These are phyloP conservation scores for Botryotinia globosa DNA, from an alignment of 2,329 filamentous ascomycete genomes.

Conservation along the genomic window DNA sequence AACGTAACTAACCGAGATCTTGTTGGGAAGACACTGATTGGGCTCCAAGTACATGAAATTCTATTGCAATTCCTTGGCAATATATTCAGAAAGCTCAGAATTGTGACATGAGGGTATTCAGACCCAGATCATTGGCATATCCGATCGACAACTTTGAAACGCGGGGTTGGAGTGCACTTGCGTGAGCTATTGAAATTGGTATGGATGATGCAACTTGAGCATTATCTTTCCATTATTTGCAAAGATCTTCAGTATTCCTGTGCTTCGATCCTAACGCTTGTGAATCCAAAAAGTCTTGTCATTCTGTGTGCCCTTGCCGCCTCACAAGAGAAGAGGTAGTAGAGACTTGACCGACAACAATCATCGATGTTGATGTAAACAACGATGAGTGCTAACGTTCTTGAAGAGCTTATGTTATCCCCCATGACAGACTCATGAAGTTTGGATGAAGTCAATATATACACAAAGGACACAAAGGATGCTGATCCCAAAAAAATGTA, in stretches of 20 bases:
- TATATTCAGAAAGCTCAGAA: neutral
- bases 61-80: neutral
- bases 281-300: neutral
- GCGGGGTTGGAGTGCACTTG: neutral
- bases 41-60: neutral
- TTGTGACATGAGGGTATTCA: neutral
- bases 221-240: neutral
- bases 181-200: neutral
- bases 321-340: neutral
- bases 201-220: neutral
- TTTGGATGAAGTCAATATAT: neutral
- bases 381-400: neutral
- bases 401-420: neutral
- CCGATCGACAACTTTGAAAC: neutral
- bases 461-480: neutral
- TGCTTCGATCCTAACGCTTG: neutral
- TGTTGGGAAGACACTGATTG: neutral
- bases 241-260: neutral
- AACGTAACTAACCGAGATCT: neutral
- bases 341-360: neutral
- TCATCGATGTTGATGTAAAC: neutral
- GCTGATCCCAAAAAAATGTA: neutral
- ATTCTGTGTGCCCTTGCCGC: neutral
- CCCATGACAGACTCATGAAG: neutral
- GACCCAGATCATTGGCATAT: neutral